Evolutionary conservation across 441 rosid species (phyloP).

Genomic region (Geranium incanum): DNA sequence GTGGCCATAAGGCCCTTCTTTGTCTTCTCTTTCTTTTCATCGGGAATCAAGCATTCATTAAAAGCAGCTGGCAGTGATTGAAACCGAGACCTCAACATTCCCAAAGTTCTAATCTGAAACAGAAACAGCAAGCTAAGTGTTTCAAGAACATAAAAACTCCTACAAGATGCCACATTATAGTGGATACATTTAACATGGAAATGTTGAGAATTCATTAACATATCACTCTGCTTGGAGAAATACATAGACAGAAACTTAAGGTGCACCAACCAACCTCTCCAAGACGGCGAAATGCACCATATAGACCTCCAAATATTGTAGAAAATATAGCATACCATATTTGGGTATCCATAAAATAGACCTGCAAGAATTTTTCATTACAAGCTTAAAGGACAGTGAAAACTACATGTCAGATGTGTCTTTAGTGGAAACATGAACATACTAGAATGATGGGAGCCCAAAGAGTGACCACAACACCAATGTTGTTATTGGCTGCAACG

Average conservation of each 20-base stretch:
- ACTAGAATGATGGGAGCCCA: slow-evolving; percentile 99
- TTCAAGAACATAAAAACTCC: neutral
- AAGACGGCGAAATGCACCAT: slow-evolving; percentile 96
- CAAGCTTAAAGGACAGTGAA: slow-evolving; percentile 16
- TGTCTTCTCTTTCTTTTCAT: slow-evolving; percentile 49
- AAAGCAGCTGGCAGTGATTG: slow-evolving; percentile 84
- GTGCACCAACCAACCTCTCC: slow-evolving; percentile 66
- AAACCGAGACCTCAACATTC: slow-evolving; percentile 98
- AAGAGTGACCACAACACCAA: slow-evolving; percentile 86
- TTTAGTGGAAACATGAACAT: slow-evolving; percentile 21
- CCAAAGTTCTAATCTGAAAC: slow-evolving; percentile 87
- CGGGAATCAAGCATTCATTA: slow-evolving; percentile 75
- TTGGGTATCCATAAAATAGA: slow-evolving; percentile 97
- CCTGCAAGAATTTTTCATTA: slow-evolving; percentile 34
- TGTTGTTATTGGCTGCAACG: slow-evolving; percentile 86
- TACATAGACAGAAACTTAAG: neutral
- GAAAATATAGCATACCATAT: slow-evolving; percentile 99
- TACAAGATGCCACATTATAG: no score
- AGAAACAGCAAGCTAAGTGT: slow-evolving; percentile 9
- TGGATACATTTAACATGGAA: no score
- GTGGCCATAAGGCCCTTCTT: slow-evolving; percentile 71
- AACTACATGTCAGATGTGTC: slow-evolving; percentile 9
- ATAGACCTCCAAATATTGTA: slow-evolving; percentile 92
- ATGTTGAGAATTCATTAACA: no score
- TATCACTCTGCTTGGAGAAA: no score